Conservation (phyloP, 2,329 filamentous ascomycete species). For the Botrytis sinoallii region DNA sequence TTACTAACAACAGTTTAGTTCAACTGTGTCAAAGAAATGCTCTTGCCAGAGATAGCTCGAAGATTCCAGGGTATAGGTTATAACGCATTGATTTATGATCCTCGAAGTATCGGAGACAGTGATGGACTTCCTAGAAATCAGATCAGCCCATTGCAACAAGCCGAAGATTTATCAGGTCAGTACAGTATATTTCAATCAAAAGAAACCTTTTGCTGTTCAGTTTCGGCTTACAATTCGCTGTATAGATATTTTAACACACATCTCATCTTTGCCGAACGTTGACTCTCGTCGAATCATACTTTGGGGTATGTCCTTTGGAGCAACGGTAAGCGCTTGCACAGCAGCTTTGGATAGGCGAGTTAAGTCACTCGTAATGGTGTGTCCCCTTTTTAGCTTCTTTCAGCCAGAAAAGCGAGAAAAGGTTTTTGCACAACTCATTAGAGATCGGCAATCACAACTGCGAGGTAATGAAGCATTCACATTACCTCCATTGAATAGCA, state of each 20-base stretch:
- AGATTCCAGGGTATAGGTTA: conserved; percentile 33
- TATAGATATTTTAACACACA: background rate
- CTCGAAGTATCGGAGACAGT: conserved; percentile 37
- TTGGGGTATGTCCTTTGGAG: background rate
- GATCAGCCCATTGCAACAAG: conserved; percentile 37
- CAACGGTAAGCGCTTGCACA: conserved; percentile 35
- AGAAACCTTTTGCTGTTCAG: background rate
- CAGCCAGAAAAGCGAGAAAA: background rate
- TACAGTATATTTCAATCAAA: background rate
- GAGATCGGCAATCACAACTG: conserved; percentile 2
- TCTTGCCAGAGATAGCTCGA: conserved; percentile 21
- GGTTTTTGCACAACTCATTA: background rate
- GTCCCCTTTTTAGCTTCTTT: conserved; percentile 20
- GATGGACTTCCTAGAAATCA: conserved; percentile 37
- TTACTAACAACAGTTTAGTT: conserved; percentile 19
- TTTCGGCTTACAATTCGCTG: background rate
- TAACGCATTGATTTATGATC: conserved; percentile 40
- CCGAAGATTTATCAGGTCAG: conserved; percentile 30
- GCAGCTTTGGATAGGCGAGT: conserved; percentile 42
- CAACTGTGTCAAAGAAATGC: conserved; percentile 25
- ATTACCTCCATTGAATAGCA: background rate
- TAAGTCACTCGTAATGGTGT: conserved; percentile 38
- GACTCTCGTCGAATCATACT: background rate
- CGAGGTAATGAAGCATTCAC: conserved; percentile 4
- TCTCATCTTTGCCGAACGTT: background rate